Percentiles rank a stretch among this genome's conserved stretches.
phyloP scores from a whole-genome alignment of 1,284 basidiomycete genomes.

The Flammula alnicola region DNA sequence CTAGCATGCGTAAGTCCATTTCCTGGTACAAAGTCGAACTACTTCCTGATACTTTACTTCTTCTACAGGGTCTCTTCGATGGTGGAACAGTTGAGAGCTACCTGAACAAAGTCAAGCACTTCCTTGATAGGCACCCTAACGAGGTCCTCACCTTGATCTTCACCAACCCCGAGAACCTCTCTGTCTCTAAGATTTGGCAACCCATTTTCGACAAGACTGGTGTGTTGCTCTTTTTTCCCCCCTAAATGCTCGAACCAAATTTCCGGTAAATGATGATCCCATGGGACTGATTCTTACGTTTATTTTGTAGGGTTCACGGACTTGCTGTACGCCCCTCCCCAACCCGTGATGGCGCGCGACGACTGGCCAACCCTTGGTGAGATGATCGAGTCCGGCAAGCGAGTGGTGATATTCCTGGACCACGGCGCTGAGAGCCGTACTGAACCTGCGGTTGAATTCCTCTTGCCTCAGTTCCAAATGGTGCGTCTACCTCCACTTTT shows the following conservation, averaged over 20 bases:
- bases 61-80: slow-evolving; percentile 50
- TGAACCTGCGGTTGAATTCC: slow-evolving; percentile 50
- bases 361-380: slow-evolving; percentile 78
- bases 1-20: slow-evolving; percentile 24
- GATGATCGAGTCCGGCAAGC: slow-evolving; percentile 66
- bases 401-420: slow-evolving; percentile 75
- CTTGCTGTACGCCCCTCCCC: slow-evolving; percentile 63
- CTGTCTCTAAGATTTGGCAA: slow-evolving; percentile 52
- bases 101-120: slow-evolving; percentile 62
- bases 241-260: too few species aligned
- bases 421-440: slow-evolving; percentile 45
- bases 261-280: too few species aligned
- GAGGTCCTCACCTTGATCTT: slow-evolving; percentile 76
- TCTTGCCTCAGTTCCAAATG: slow-evolving; percentile 69
- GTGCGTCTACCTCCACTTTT: slow-evolving; percentile 31
- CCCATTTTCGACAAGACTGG: slow-evolving; percentile 58
- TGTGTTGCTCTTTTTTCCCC: slow-evolving; percentile 12
- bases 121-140: slow-evolving; percentile 71
- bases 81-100: slow-evolving; percentile 66
- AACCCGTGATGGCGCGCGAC: slow-evolving; percentile 51
- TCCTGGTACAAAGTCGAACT: background rate
- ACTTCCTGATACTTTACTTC: background rate
- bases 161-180: slow-evolving; percentile 68
- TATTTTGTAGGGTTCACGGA: slow-evolving; percentile 50
- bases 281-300: too few species aligned